Percentiles rank a stretch among this genome's conserved stretches.
Conservation (phyloP, 2,329 filamentous ascomycete genomes). For the Teratosphaeriaceae sp. region DNA sequence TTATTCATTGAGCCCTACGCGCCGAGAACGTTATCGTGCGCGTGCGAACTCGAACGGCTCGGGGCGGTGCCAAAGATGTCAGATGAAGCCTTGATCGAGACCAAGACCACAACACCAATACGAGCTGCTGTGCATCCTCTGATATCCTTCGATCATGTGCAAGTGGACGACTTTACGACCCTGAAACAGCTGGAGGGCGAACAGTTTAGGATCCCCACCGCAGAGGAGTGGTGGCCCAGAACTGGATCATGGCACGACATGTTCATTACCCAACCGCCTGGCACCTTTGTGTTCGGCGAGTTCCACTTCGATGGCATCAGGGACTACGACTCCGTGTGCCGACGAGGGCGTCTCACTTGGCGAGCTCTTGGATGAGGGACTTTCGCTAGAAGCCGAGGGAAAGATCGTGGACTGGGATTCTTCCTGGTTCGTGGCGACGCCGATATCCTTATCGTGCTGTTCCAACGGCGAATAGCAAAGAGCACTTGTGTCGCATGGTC, state of each 20-base stretch:
- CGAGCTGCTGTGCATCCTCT: not conserved
- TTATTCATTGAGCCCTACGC: not conserved
- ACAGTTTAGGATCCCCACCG: not conserved
- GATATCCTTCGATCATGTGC: not conserved
- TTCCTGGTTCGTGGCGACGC: not conserved
- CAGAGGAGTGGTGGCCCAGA: not conserved
- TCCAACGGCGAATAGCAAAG: too few relatives aligned
- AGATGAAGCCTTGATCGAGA: not conserved
- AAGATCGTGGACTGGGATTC: not conserved
- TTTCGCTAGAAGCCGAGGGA: not conserved
- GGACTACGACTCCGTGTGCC: not conserved
- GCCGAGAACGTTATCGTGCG: not conserved
- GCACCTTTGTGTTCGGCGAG: not conserved
- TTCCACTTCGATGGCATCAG: not conserved
- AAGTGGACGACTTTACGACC: not conserved
- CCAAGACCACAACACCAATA: not conserved
- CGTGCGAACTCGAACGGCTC: not conserved
- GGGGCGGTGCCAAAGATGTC: not conserved
- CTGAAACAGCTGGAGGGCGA: not conserved
- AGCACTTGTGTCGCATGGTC: too few relatives aligned
- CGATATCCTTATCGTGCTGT: too few relatives aligned
- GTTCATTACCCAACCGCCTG: conserved; percentile 3
- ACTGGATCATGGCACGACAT: not conserved
- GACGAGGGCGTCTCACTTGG: not conserved
- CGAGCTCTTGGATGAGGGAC: not conserved